These are phyloP conservation scores for Stramenopiles sp. DNA, from an alignment of 352 stramenopile genomes.

Conservation along the genomic window DNA sequence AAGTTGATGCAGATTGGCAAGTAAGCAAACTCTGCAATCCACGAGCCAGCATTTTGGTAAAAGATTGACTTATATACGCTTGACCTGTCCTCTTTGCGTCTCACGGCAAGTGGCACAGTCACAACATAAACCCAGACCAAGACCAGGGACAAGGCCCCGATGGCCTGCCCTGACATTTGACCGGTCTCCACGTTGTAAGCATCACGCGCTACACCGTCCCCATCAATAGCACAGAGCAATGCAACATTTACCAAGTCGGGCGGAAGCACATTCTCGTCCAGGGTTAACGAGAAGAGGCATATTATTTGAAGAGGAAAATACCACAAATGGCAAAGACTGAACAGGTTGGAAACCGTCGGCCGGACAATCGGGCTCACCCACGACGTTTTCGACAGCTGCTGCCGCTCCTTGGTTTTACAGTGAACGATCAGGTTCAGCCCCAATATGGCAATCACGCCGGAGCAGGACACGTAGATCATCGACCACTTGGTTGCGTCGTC, in stretches of 20 bases:
- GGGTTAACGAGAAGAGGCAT: background rate
- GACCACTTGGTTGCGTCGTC: background rate
- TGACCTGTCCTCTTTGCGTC: background rate
- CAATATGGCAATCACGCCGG: background rate
- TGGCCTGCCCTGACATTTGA: background rate
- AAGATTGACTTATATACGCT: background rate
- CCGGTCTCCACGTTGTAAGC: background rate
- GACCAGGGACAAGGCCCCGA: background rate
- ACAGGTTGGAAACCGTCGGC: background rate
- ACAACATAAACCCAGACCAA: background rate
- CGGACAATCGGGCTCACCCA: background rate
- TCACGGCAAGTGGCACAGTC: background rate
- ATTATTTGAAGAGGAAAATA: background rate
- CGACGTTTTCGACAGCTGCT: background rate
- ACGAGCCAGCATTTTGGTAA: background rate
- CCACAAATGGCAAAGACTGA: background rate
- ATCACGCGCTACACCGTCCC: background rate
- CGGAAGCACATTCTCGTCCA: background rate
- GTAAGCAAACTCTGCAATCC: background rate
- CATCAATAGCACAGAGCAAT: background rate
- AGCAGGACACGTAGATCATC: background rate
- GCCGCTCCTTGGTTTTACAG: background rate
- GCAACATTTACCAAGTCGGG: background rate
- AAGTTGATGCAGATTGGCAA: background rate
- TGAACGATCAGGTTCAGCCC: background rate